Evolutionary conservation across 2,329 filamentous ascomycete species (phyloP).

Genomic region (Sodiomyces alkalinus): DNA sequence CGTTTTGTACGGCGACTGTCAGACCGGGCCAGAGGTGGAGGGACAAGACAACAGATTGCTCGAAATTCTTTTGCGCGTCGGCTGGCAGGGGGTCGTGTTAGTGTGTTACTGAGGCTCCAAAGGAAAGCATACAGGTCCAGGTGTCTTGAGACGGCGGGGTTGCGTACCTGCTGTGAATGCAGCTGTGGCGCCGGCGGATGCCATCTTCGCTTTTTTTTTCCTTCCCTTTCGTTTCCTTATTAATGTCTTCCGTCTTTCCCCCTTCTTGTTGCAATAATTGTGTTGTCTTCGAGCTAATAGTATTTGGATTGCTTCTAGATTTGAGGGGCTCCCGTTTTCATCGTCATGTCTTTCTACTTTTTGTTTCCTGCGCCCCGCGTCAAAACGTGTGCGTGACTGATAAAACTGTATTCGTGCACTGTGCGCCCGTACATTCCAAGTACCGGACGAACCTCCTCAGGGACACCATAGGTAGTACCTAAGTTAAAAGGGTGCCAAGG

Average conservation of each 20-base stretch:
- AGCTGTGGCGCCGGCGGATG: slow-evolving; percentile 4
- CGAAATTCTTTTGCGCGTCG: slow-evolving; percentile 52
- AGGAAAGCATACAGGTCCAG: background rate
- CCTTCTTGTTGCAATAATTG: too few species aligned
- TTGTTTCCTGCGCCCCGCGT: too few species aligned
- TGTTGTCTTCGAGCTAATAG: too few species aligned
- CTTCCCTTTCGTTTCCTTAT: background rate
- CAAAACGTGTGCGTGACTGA: slow-evolving; percentile 1
- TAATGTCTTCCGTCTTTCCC: background rate
- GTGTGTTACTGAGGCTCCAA: background rate
- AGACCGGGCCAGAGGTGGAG: slow-evolving; percentile 83
- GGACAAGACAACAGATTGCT: slow-evolving; percentile 71
- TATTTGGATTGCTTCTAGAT: too few species aligned
- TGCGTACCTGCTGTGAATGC: slow-evolving; percentile 6
- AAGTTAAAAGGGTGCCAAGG: slow-evolving; percentile 2
- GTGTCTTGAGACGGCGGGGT: too few species aligned
- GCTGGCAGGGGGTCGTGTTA: slow-evolving; percentile 19
- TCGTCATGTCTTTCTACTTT: too few species aligned
- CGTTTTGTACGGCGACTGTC: slow-evolving; percentile 69
- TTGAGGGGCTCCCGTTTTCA: too few species aligned
- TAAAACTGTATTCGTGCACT: background rate
- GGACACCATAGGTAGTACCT: too few species aligned
- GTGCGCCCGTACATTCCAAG: background rate
- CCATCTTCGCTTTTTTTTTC: slow-evolving; percentile 6
- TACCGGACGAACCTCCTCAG: too few species aligned